Evolutionary conservation across 306 rosid species (phyloP), one percentile per base, ranked within the genome.

Genomic region (Lagenaria siceraria): DNA sequence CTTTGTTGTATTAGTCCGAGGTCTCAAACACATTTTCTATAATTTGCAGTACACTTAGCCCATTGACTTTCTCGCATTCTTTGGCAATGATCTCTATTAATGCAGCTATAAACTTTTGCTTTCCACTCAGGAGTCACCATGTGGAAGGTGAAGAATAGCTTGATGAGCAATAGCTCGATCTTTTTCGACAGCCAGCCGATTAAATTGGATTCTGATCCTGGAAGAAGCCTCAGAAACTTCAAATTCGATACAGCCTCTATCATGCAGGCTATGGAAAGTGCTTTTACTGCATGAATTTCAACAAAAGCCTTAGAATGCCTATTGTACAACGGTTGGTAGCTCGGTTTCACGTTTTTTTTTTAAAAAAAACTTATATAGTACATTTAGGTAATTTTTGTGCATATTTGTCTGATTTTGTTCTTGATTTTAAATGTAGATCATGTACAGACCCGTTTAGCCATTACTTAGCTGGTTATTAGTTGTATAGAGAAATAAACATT

Each of bases 111-210:
- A 66, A 48, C n/a, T 29, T 15, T 29, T 29, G 0, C 58, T 71
- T 29, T 17, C 22, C 56, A 27, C 80, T 13, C 21, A 95, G 99
- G 93, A 78, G 74, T 90, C 62, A 82, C 84, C 35, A 89, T 92
- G 76, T 95, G 97, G 97, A 95, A 87, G 78, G 96, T 93, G 9
- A 95, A 90, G 83, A 88, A 79, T 83, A 68, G 80, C 79, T 90
- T 89, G 6, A 83, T 27, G 13, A 92, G 97, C 80, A 89, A 61
- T 69, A 84, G 88, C 83, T 83, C 80, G 80, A 76, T 78, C 43
- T 6, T 84, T 27, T 78, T 75, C 17, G 97, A 92, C 70, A 84
- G 58, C 93, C 97, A 89, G 73, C 60, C 86, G 17, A 76, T 79
- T 24, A 88, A 82, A 78, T 80, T 85, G 10, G 97, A 95, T 78